Evolutionary conservation across 495 filamentous ascomycete species (phyloP).

Genomic region (Xylaria palmicola): DNA sequence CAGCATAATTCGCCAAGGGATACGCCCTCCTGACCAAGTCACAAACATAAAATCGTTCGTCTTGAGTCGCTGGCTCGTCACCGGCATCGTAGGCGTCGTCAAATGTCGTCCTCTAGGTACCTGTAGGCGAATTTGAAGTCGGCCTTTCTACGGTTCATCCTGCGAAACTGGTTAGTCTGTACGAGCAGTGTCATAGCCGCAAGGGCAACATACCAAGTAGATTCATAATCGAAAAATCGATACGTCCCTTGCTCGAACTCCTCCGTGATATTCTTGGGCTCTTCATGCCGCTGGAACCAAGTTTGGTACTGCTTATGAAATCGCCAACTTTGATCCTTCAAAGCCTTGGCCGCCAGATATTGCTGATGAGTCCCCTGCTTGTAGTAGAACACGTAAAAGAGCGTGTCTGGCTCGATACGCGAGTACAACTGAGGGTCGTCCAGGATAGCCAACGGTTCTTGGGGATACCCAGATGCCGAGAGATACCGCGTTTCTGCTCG

Average conservation of each 20-base stretch:
- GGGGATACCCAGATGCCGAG: constrained; percentile 83
- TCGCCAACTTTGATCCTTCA: constrained; percentile 96
- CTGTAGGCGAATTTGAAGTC: constrained; percentile 99
- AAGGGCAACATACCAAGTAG: constrained; percentile 77
- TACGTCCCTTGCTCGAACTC: constrained; percentile 99
- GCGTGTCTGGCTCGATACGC: constrained; percentile 86
- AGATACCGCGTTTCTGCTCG: constrained; percentile 65
- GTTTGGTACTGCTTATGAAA: constrained; percentile 99
- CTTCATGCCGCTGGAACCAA: constrained; percentile 98
- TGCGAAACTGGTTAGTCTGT: constrained; percentile 35
- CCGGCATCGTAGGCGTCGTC: constrained; percentile 5
- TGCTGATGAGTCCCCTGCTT: constrained; percentile 94
- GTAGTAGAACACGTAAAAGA: constrained; percentile 99
- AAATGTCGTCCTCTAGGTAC: constrained; percentile 91
- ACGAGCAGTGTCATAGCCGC: not conserved
- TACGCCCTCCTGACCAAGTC: not conserved
- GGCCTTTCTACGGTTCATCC: constrained; percentile 98
- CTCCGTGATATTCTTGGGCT: constrained; percentile 97
- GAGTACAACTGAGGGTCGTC: constrained; percentile 86
- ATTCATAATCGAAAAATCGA: constrained; percentile 99
- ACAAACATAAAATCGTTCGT: not conserved
- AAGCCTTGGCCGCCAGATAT: constrained; percentile 89
- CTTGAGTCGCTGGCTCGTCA: not conserved
- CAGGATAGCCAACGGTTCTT: constrained; percentile 84
- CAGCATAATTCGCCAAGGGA: not conserved